Conservation (phyloP, 2,329 filamentous ascomycete species). For the Seiridium unicorne region DNA sequence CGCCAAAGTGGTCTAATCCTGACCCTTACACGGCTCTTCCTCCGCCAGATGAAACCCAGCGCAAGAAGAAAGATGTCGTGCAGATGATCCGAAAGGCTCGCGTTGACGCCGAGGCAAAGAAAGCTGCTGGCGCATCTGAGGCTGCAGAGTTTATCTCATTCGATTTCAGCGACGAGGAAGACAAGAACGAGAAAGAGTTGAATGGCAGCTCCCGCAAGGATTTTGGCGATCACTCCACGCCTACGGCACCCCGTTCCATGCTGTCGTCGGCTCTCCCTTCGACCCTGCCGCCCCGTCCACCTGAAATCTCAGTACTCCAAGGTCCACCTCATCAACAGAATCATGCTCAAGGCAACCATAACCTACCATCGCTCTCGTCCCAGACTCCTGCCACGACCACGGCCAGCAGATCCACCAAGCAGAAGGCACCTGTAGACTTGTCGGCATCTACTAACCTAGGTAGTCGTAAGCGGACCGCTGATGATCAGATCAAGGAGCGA, state of each 20-base stretch:
- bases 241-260: conserved; percentile 28
- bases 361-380: not conserved
- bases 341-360: not conserved
- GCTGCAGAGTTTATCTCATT: conserved; percentile 89
- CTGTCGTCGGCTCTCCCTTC: conserved; percentile 16
- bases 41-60: conserved; percentile 68
- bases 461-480: conserved; percentile 71
- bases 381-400: conserved; percentile 2
- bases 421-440: conserved; percentile 24
- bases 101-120: conserved; percentile 51
- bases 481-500: conserved; percentile 62
- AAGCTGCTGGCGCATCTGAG: conserved; percentile 52
- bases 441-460: conserved; percentile 49
- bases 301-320: not conserved
- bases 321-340: not conserved
- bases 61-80: conserved; percentile 83
- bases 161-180: conserved; percentile 61
- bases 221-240: conserved; percentile 31
- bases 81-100: conserved; percentile 90
- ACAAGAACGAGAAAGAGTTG: conserved; percentile 24
- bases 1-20: conserved; percentile 90
- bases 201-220: conserved; percentile 3
- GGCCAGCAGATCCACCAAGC: conserved; percentile 8
- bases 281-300: not conserved
- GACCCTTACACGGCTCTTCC: conserved; percentile 90